Conservation (phyloP, 257 asterid species). For the Jaltomata sinuosa region DNA sequence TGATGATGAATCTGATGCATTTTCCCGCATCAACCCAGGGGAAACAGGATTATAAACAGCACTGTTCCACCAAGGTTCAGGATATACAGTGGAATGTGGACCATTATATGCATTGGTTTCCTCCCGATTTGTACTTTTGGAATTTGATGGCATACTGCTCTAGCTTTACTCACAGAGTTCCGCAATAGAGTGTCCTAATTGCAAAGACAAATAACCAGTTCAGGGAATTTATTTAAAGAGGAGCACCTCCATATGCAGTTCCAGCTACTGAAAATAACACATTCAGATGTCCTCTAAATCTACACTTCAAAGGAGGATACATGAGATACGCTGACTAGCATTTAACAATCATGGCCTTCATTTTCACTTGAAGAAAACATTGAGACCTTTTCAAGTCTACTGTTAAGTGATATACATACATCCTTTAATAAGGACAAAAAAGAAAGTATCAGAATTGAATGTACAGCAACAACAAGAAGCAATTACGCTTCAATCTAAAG, state of each 20-base stretch:
- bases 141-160: slow-evolving; percentile 52
- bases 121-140: slow-evolving; percentile 32
- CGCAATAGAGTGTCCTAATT: not conserved
- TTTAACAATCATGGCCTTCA: not conserved
- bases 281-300: not conserved
- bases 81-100: slow-evolving; percentile 21
- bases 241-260: not conserved
- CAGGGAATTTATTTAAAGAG: not conserved
- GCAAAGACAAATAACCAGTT: not conserved
- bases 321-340: not conserved
- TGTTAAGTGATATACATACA: not conserved
- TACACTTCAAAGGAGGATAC: not conserved
- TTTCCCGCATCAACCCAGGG: slow-evolving; percentile 38
- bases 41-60: slow-evolving; percentile 31
- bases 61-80: slow-evolving; percentile 53
- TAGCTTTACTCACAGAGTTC: slow-evolving; percentile 9
- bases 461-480: not conserved
- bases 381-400: not conserved
- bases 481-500: not conserved
- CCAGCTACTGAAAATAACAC: not conserved
- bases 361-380: not conserved
- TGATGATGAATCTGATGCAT: slow-evolving; percentile 66
- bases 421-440: not conserved
- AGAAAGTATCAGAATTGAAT: not conserved
- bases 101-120: slow-evolving; percentile 25